phyloP scores from a whole-genome alignment of 1,284 basidiomycete species.

The Meripilus lineatus region DNA sequence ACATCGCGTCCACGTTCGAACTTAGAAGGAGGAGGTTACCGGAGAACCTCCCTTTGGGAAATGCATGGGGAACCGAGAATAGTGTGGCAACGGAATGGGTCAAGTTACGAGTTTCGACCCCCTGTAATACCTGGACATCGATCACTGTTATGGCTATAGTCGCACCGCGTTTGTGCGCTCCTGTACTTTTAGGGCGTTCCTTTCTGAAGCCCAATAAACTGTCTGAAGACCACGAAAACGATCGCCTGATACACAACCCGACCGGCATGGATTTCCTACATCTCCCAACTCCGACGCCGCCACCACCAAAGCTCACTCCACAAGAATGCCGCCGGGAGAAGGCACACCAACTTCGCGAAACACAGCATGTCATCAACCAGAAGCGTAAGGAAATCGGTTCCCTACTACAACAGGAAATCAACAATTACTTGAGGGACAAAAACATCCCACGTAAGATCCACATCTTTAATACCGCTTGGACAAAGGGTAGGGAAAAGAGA shows the following conservation, averaged over 20 bases:
- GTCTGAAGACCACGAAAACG: slow-evolving; percentile 3
- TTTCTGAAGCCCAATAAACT: slow-evolving; percentile 10
- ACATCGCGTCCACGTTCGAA: neutral
- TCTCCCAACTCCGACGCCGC: neutral
- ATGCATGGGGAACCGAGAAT: slow-evolving; percentile 5
- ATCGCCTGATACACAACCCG: slow-evolving; percentile 2
- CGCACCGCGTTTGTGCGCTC: slow-evolving; percentile 9
- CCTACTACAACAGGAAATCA: neutral
- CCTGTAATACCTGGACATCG: slow-evolving; percentile 10
- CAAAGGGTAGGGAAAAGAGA: neutral
- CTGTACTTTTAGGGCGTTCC: slow-evolving; percentile 15
- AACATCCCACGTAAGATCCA: neutral
- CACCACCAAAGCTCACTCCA: neutral
- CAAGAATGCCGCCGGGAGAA: neutral
- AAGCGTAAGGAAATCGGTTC: neutral
- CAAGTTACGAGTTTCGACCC: slow-evolving; percentile 7
- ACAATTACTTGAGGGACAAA: neutral
- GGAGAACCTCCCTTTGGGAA: neutral
- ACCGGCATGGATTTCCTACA: slow-evolving; percentile 3
- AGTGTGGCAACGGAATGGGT: slow-evolving; percentile 10
- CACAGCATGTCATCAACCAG: neutral
- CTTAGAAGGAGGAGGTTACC: slow-evolving; percentile 2
- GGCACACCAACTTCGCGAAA: neutral
- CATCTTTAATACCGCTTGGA: neutral
- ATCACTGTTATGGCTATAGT: slow-evolving; percentile 10